Conservation (phyloP, 75 land plant species). For the Sequoiadendron giganteum region DNA sequence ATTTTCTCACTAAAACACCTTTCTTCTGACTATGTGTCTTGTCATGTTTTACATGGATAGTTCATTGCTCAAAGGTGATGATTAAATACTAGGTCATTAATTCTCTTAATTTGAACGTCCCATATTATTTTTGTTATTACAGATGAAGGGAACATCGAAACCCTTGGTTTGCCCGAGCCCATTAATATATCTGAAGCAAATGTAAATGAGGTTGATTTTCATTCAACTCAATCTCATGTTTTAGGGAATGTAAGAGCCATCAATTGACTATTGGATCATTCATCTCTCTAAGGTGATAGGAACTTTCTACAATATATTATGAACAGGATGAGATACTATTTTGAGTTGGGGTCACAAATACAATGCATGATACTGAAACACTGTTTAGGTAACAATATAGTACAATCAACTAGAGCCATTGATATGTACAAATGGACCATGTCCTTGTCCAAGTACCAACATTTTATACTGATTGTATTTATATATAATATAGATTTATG, state of each 20-base stretch:
- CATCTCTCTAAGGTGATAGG: not conserved
- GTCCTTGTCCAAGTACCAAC: too few species aligned
- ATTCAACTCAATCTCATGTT: not conserved
- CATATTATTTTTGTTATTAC: not conserved
- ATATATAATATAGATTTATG: too few species aligned
- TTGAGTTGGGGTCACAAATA: not conserved
- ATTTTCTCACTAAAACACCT: not conserved
- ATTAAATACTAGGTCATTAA: not conserved
- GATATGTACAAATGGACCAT: too few species aligned
- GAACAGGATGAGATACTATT: not conserved
- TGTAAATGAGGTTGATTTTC: not conserved
- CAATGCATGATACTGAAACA: not conserved
- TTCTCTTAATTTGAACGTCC: not conserved
- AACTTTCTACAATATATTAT: not conserved
- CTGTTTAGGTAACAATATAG: not conserved
- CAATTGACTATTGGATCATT: not conserved
- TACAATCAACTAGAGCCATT: too few species aligned
- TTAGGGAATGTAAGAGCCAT: not conserved
- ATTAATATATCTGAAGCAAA: not conserved
- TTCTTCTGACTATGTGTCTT: not conserved
- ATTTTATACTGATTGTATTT: too few species aligned
- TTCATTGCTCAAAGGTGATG: not conserved
- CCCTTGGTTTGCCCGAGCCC: not conserved
- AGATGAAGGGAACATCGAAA: not conserved
- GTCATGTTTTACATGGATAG: not conserved